Conservation (phyloP, 1,284 basidiomycete genomes). For the Microbotryum lychnidis-dioicae region DNA sequence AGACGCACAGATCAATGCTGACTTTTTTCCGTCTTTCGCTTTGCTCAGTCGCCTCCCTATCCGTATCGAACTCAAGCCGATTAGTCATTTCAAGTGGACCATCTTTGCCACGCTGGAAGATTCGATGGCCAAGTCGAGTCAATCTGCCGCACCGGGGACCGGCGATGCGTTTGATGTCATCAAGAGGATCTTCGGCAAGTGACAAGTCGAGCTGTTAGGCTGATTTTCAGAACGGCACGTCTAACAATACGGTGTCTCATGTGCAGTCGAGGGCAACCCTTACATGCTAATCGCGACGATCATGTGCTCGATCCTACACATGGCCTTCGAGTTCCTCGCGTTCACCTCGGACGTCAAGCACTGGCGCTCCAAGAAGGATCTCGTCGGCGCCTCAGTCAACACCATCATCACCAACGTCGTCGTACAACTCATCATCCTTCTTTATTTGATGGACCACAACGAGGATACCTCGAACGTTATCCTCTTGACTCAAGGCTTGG, state of each 20-base stretch:
- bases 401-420: slow-evolving; percentile 81
- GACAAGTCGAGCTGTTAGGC: slow-evolving; percentile 35
- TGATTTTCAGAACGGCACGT: slow-evolving; percentile 27
- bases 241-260: slow-evolving; percentile 23
- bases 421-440: slow-evolving; percentile 55
- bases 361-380: slow-evolving; percentile 78
- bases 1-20: too few relatives aligned
- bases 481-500: slow-evolving; percentile 40
- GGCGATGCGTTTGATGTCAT: slow-evolving; percentile 62
- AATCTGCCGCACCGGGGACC: slow-evolving; percentile 10
- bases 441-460: slow-evolving; percentile 91
- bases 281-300: slow-evolving; percentile 68
- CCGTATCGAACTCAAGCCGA: slow-evolving; percentile 71
- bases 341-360: slow-evolving; percentile 90
- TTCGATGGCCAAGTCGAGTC: slow-evolving; percentile 57
- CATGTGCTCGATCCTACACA: slow-evolving; percentile 76
- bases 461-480: slow-evolving; percentile 88
- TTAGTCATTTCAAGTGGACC: slow-evolving; percentile 44
- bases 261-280: slow-evolving; percentile 67
- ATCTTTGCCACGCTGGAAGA: slow-evolving; percentile 35
- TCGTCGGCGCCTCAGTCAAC: slow-evolving; percentile 49
- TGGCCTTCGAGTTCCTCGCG: slow-evolving; percentile 85
- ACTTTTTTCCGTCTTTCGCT: neutral
- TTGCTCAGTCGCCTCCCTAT: slow-evolving; percentile 46
- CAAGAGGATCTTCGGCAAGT: slow-evolving; percentile 64